phyloP scores from a whole-genome alignment of 2,329 filamentous ascomycete genomes.

The Lojkania enalia region DNA sequence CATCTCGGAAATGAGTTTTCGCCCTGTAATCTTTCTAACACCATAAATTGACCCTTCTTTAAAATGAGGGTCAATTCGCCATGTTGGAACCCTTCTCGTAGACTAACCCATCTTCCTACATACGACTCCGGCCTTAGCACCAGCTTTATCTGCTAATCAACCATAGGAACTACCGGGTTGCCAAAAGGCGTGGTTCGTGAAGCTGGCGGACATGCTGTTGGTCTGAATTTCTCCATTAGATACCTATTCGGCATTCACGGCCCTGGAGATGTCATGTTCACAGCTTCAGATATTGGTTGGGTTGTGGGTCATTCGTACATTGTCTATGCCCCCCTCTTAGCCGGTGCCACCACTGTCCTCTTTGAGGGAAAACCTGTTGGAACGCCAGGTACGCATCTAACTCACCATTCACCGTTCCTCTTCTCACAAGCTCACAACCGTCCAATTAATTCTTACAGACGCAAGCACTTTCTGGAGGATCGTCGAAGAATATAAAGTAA shows the following conservation, averaged over 20 bases:
- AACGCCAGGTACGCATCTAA: too few species aligned
- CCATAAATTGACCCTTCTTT: too few species aligned
- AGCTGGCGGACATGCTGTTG: conserved; percentile 84
- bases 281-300: conserved; percentile 89
- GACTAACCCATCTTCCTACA: too few species aligned
- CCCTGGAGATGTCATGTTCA: conserved; percentile 80
- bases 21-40: too few species aligned
- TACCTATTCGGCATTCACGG: conserved; percentile 83
- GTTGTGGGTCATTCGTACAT: conserved; percentile 79
- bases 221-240: conserved; percentile 77
- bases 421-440: too few species aligned
- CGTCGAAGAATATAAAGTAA: conserved; percentile 81
- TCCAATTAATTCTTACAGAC: too few species aligned
- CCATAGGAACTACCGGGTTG: conserved; percentile 69
- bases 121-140: not conserved
- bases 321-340: conserved; percentile 82
- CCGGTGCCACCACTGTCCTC: conserved; percentile 81
- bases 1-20: too few species aligned
- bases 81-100: too few species aligned
- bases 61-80: too few species aligned
- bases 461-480: conserved; percentile 88
- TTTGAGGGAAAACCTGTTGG: conserved; percentile 95
- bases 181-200: conserved; percentile 85
- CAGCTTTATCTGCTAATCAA: conserved; percentile 6
- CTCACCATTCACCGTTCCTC: too few species aligned